Conservation (phyloP, 768 basidiomycete species). For the Suillus sp. region DNA sequence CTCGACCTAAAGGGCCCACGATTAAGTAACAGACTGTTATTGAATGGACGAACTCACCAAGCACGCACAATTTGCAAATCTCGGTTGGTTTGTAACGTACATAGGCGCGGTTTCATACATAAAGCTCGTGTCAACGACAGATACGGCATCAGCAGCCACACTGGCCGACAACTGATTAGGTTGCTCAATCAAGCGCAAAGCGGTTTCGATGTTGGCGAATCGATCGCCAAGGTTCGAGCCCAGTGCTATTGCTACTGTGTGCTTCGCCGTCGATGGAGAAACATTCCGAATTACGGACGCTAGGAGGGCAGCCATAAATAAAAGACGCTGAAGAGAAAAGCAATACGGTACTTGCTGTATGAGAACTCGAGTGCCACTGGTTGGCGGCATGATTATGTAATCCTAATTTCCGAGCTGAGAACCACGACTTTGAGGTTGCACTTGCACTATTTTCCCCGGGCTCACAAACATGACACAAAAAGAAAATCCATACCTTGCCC, state of each 20-base stretch:
- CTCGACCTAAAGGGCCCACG: constrained; percentile 57
- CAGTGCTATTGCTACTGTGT: constrained; percentile 69
- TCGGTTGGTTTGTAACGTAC: constrained; percentile 91
- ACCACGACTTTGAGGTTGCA: background rate
- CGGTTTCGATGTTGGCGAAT: constrained; percentile 77
- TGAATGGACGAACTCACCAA: constrained; percentile 54
- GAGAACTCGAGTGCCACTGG: background rate
- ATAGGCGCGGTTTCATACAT: constrained; percentile 94
- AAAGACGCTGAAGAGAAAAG: background rate
- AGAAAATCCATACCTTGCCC: constrained; percentile 60
- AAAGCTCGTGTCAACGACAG: constrained; percentile 78
- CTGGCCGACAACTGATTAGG: constrained; percentile 36
- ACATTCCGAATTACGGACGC: background rate
- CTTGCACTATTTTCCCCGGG: background rate
- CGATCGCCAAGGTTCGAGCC: constrained; percentile 92
- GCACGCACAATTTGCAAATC: constrained; percentile 90
- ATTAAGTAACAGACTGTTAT: constrained; percentile 3
- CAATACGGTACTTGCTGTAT: background rate
- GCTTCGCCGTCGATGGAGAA: constrained; percentile 10
- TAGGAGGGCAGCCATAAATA: background rate
- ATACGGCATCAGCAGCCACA: constrained; percentile 31
- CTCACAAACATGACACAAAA: constrained; percentile 6
- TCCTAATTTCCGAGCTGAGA: background rate
- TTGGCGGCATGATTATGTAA: background rate
- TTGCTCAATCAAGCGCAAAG: constrained; percentile 69